These are phyloP conservation scores for Cenchrus fungigraminus DNA, from an alignment of 176 grass and related monocot species.

Conservation along the genomic window DNA sequence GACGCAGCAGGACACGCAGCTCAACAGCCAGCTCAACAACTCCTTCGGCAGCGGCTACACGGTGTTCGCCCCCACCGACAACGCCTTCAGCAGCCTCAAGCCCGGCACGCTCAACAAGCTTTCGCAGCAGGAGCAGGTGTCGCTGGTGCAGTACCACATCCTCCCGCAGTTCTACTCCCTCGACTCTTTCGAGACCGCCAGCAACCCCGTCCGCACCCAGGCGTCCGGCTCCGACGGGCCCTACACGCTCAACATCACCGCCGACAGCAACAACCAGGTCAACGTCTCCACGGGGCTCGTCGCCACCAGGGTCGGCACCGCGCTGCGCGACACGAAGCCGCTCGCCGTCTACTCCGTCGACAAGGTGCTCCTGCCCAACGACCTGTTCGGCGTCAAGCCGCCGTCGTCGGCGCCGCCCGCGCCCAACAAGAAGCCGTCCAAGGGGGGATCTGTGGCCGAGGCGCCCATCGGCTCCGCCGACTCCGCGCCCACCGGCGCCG, in stretches of 20 bases:
- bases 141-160: conserved; percentile 76
- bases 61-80: conserved; percentile 81
- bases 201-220: conserved; percentile 89
- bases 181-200: conserved; percentile 68
- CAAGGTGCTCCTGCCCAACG: conserved; percentile 63
- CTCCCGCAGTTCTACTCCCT: conserved; percentile 60
- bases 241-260: conserved; percentile 80
- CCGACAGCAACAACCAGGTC: conserved; percentile 48
- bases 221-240: conserved; percentile 72
- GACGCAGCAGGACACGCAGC: conserved; percentile 76
- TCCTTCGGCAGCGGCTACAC: conserved; percentile 64
- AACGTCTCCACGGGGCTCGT: conserved; percentile 86
- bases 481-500: neutral
- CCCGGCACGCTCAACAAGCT: conserved; percentile 71
- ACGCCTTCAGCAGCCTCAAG: conserved; percentile 76
- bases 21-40: conserved; percentile 79
- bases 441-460: conserved; percentile 25
- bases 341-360: conserved; percentile 86
- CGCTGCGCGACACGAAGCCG: conserved; percentile 42
- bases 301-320: conserved; percentile 43
- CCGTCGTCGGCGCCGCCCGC: conserved; percentile 54
- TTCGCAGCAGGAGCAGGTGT: conserved; percentile 71
- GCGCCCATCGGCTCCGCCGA: conserved; percentile 28
- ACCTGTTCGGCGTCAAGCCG: conserved; percentile 72
- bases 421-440: conserved; percentile 36